A percentile compares a stretch with the other conserved stretches of the same genome.
Evolutionary conservation across 768 basidiomycete species (phyloP).

Genomic region (Lactarius hengduanensis): DNA sequence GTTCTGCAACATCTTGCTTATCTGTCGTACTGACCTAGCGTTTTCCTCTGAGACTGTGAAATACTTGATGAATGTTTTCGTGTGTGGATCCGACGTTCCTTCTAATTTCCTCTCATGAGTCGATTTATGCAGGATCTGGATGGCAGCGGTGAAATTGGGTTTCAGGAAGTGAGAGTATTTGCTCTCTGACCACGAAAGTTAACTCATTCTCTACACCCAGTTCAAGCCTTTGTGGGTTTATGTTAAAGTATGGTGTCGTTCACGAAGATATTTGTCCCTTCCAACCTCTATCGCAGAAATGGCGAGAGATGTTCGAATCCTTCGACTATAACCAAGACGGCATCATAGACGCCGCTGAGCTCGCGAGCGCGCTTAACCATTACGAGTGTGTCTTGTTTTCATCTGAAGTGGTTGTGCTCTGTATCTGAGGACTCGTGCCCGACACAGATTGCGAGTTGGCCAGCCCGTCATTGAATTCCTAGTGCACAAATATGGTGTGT

Average conservation of each 20-base stretch:
- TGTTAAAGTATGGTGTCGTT: constrained; percentile 1
- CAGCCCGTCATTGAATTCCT: background rate
- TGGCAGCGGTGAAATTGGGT: constrained; percentile 7
- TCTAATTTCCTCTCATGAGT: background rate
- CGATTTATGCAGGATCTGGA: constrained; percentile 4
- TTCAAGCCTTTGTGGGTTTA: constrained; percentile 13
- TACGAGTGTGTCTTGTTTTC: background rate
- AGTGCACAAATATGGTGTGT: constrained; percentile 13
- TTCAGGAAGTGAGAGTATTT: constrained; percentile 6
- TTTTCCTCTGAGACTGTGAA: constrained; percentile 11
- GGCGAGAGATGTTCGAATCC: constrained; percentile 12
- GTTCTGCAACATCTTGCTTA: background rate
- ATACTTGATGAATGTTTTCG: constrained; percentile 14
- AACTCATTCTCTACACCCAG: background rate
- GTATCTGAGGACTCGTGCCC: background rate
- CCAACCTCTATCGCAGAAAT: constrained; percentile 2
- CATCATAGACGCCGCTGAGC: constrained; percentile 10
- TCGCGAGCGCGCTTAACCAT: background rate
- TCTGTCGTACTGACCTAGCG: background rate
- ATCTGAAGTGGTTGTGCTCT: background rate
- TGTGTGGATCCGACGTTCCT: background rate
- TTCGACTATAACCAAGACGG: constrained; percentile 12
- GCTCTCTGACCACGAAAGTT: background rate
- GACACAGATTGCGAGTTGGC: background rate
- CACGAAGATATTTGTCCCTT: background rate